phyloP scores from a whole-genome alignment of 2,329 filamentous ascomycete species.

The Fusarium hostae region DNA sequence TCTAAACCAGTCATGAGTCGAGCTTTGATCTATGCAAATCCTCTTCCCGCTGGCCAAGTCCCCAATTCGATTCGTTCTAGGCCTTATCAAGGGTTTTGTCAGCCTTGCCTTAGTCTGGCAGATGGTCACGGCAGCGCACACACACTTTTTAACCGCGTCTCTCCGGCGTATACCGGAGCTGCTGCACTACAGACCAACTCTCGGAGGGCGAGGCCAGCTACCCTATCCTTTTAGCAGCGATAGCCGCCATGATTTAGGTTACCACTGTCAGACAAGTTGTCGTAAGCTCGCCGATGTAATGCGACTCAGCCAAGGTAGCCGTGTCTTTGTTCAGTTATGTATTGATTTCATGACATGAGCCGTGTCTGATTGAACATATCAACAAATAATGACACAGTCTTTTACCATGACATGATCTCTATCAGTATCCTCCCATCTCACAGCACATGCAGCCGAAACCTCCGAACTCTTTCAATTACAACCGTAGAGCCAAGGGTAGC shows the following conservation, averaged over 20 bases:
- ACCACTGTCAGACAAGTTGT: conserved; percentile 15
- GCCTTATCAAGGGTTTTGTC: conserved; percentile 16
- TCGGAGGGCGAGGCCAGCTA: conserved; percentile 18
- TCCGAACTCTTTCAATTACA: neutral
- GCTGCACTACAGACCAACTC: conserved; percentile 3
- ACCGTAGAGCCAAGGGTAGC: neutral
- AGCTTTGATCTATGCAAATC: conserved; percentile 14
- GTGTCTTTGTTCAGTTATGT: conserved; percentile 23
- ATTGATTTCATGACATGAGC: conserved; percentile 1
- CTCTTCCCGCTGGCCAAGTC: neutral
- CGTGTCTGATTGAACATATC: neutral
- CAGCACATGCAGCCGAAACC: neutral
- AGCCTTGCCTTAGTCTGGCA: conserved; percentile 31
- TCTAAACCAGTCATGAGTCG: conserved; percentile 3
- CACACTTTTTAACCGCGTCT: conserved; percentile 23
- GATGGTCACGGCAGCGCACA: conserved; percentile 2
- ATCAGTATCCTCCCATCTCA: neutral
- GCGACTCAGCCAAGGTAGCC: conserved; percentile 3
- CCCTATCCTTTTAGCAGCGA: conserved; percentile 20
- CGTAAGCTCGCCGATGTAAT: conserved; percentile 13
- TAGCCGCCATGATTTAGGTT: conserved; percentile 25
- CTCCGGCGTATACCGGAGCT: conserved; percentile 30
- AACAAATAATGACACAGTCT: neutral
- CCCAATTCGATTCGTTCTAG: neutral
- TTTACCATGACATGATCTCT: neutral